Evolutionary conservation across 805 yeast genomes (phyloP), one percentile per base, ranked within the genome.

Genomic region (Candida arabinofermentans): DNA sequence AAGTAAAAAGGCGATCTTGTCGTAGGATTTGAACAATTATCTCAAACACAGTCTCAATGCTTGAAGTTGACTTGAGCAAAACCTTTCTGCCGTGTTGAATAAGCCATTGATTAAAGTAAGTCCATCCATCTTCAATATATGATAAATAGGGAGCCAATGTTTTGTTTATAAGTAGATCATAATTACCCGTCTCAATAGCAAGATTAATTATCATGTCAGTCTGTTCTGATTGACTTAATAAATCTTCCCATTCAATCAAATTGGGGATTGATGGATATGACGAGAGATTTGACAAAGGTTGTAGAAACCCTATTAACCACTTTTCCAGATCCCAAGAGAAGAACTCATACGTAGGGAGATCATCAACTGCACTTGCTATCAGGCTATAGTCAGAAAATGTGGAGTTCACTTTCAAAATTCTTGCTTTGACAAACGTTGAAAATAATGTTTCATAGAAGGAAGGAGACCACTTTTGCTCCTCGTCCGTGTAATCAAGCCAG

Each of bases 221-320:
- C 34, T 50, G 51, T 2, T 59, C 65, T 6, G 27, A 35, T 10
- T 45, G 14, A 1, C 47, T 24, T 26, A 53, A 27, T 4, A 42
- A 32, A 5, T 38, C 38, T 9, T 52, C 51, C 43, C 59, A 54
- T 12, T 57, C 59, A 12, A 46, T 18, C 14, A 60, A 42, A 17
- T 48, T 34, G 3, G 57, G 53, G 2, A 47, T 27, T 16, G 42
- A 22, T 2, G 44, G 27, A 26, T 26, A 24, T 3, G 21, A 13
- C 5, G 53, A 36, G 16, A 59, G 36, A 13, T 18, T 27, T 3
- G 47, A 36, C 8, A 61, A 22, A 1, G 66, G 65, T 4, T 14
- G 33, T 22, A 54, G 57, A 29, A 54, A 49, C 5, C 50, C 50
- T 5, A 24, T 16, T 18, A 58, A 27, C 64, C 65, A 59, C 12